Evolutionary conservation across 1,284 basidiomycete species (phyloP), one percentile per base, ranked within the genome.

Genomic region (Thelephora terrestris): DNA sequence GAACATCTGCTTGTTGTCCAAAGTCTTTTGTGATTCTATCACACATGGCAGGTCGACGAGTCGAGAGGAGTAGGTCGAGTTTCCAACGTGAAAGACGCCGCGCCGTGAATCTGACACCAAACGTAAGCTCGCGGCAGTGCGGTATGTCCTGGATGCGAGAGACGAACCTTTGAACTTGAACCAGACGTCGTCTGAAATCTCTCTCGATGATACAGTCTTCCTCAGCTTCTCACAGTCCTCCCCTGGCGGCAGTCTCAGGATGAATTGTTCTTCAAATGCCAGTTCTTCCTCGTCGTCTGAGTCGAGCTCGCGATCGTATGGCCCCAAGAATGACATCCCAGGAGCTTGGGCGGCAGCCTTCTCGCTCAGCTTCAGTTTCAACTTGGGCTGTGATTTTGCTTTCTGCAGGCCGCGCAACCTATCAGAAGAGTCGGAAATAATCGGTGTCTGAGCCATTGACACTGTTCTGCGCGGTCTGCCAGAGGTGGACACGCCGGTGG

Each of bases 251-350:
- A 99, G 82, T 37, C 94, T 71, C 27, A 99, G 70, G 50, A 99
- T 85, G 62, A 99, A 96, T 61, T 99, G 95, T 67, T 99, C 96
- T 67, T 99, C 96, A 60, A 99, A 98, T 4, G 84, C 83, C 50
- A 99, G 67, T 46, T 98, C 94, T 53, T 96, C 91, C 16, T 42
- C 39, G 52, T 95, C 90, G 56, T 88, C 86, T 52, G 91, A 93
- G 64, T 99, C 95, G 48, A 99, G 71, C 63, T 98, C 96, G 38
- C 95, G 74, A 67, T 98, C 93, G 62, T 91, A 95, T 18, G 85
- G 74, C 20, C 90, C 91, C 46, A 94, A 65, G 64, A 91, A 92
- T 42, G 82, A 87, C 74, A 79, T 83, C 46, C 82, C 83, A 43
- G 83, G 81, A 25, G 82, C 85, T 58, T 82, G 78, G 38, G 81